Evolutionary conservation across 2,329 filamentous ascomycete species (phyloP).

Genomic region (Cytospora schulzeri): DNA sequence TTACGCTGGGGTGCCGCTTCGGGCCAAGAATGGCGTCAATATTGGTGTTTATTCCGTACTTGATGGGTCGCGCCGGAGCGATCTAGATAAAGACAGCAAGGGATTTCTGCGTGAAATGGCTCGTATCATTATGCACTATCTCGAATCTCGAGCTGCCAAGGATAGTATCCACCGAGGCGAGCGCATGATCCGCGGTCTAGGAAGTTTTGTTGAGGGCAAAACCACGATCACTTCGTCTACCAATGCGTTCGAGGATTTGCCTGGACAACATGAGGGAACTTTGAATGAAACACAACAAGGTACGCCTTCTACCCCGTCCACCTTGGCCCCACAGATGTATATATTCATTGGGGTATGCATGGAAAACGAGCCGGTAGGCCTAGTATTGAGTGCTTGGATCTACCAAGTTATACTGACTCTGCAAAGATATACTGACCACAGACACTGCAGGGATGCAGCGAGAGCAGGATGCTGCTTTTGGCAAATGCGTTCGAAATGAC

Average conservation of each 20-base stretch:
- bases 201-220: slow-evolving; percentile 31
- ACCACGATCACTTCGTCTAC: slow-evolving; percentile 8
- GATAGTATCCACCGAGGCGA: slow-evolving; percentile 32
- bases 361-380: background rate
- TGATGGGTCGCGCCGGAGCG: slow-evolving; percentile 6
- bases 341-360: background rate
- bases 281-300: slow-evolving; percentile 19
- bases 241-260: slow-evolving; percentile 2
- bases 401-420: background rate
- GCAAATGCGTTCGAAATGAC: background rate
- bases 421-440: background rate
- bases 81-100: slow-evolving; percentile 25
- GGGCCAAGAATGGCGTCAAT: slow-evolving; percentile 18
- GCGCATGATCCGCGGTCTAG: slow-evolving; percentile 32
- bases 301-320: too few species aligned
- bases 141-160: slow-evolving; percentile 32
- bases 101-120: slow-evolving; percentile 33
- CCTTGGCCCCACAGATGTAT: too few species aligned
- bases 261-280: slow-evolving; percentile 13
- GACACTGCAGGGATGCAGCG: background rate
- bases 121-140: slow-evolving; percentile 32
- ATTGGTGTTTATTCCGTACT: slow-evolving; percentile 23
- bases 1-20: slow-evolving; percentile 26
- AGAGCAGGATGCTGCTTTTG: background rate
- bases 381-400: background rate